phyloP scores from a whole-genome alignment of 768 basidiomycete genomes.

The Solioccasus polychromus region DNA sequence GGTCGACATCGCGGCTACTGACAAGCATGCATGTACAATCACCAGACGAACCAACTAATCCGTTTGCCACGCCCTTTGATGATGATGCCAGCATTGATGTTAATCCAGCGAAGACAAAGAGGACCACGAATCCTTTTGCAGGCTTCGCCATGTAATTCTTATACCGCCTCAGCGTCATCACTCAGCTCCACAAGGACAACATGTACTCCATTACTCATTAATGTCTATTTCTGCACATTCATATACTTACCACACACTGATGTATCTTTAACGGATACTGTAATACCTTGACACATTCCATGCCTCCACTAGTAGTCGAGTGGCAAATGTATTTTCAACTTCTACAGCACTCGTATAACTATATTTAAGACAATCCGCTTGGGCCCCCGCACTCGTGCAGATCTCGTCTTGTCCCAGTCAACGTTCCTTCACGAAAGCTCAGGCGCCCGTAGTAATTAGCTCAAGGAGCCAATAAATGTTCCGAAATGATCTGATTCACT shows the following conservation, averaged over 20 bases:
- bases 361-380: neutral
- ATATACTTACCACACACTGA: conserved; percentile 4
- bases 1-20: conserved; percentile 44
- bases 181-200: neutral
- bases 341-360: no score
- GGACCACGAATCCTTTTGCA: conserved; percentile 53
- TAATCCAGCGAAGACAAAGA: conserved; percentile 36
- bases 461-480: conserved; percentile 21
- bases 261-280: conserved; percentile 27
- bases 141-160: conserved; percentile 31
- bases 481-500: conserved; percentile 24
- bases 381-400: no score
- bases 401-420: no score
- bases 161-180: neutral
- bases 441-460: neutral
- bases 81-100: conserved; percentile 54
- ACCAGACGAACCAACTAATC: conserved; percentile 37
- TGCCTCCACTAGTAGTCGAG: conserved; percentile 3
- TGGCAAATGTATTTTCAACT: conserved; percentile 7
- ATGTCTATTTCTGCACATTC: conserved; percentile 7
- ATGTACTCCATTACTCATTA: conserved; percentile 13
- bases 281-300: conserved; percentile 2
- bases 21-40: conserved; percentile 42
- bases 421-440: no score
- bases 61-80: conserved; percentile 80